Base-by-base conservation (phyloP, 208 protist genomes). In the Trypanosomatidae sp. region DNA sequence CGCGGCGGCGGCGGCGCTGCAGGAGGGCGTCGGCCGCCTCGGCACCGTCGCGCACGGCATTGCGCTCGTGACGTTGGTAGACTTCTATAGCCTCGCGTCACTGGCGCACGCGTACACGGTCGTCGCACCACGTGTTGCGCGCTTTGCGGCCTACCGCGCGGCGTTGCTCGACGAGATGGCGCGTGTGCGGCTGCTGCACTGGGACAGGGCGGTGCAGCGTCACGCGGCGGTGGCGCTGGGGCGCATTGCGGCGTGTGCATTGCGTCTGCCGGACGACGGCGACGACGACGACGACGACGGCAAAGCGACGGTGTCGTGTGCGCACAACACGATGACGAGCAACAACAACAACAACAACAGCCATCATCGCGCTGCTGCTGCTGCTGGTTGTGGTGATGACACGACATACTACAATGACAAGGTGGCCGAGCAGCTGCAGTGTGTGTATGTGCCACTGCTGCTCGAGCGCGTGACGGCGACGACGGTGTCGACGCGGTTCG, bases 41-140 rank as follows among this genome's bases (percentile, higher is more conserved):
- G 92, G 86, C 13, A 96, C 67, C 56, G 98, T 98, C 53, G 92
- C 95, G 5, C 61, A 98, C 52, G 97, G 97, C 19, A 98, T 99
- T 56, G 90, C 87, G 38, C 85, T 99, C 22, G 70, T 99, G 8
- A 95, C 83, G 3, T 67, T 58, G 5, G 95, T 96, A 18, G 96
- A 99, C 70, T 99, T 98, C 68, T 98, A 97, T 51, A 57, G 95
- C 0, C 70, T 99, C 10, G 78, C 88, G 19, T 94, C 88, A 25
- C 48, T 88, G n/a, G 57, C 59, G 21, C 59, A 94, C 48, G 76
- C 96, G 4, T 99, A 95, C 65, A 56, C 79, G 6, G 56, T 52
- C 2, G 71, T 99, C 5, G 78, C 81, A 7, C 62, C 66, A 26
- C 24, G 52, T 6, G 63, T 94, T 25, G 75, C 81, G 20, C 48